Percentiles rank a stretch among this genome's conserved stretches.
These are phyloP conservation scores for Lactarius vividus DNA, from an alignment of 768 basidiomycete genomes.

Conservation along the genomic window DNA sequence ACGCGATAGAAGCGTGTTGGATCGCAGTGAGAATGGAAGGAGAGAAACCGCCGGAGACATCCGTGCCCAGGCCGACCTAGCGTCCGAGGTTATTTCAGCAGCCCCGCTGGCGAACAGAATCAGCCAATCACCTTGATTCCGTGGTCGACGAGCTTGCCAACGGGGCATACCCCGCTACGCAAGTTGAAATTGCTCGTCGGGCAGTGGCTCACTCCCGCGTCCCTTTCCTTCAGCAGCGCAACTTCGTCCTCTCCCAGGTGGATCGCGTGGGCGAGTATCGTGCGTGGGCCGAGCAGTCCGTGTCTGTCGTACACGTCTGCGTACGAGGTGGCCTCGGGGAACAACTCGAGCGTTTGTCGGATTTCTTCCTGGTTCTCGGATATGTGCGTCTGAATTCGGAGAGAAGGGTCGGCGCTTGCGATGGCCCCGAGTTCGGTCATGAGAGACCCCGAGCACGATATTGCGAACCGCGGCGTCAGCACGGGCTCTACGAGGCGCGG, in stretches of 20 bases:
- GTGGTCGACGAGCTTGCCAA: conserved; percentile 74
- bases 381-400: conserved; percentile 91
- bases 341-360: conserved; percentile 58
- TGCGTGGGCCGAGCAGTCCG: conserved; percentile 72
- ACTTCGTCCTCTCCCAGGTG: conserved; percentile 75
- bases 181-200: conserved; percentile 93
- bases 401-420: conserved; percentile 52
- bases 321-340: conserved; percentile 64
- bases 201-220: conserved; percentile 86
- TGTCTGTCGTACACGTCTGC: conserved; percentile 79
- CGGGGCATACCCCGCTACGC: conserved; percentile 76
- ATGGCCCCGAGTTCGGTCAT: conserved; percentile 60
- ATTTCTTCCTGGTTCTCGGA: conserved; percentile 81
- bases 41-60: conserved; percentile 85
- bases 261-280: conserved; percentile 86
- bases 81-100: neutral
- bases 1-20: conserved; percentile 73
- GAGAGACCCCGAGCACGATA: conserved; percentile 77
- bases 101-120: neutral
- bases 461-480: conserved; percentile 94
- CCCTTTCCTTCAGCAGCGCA: conserved; percentile 57
- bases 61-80: conserved; percentile 92
- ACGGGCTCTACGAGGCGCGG: conserved; percentile 79
- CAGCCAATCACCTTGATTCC: conserved; percentile 65
- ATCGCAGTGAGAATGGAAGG: conserved; percentile 75